Evolutionary conservation across 2,329 filamentous ascomycete species (phyloP).

Genomic region (Apiospora arundinis): DNA sequence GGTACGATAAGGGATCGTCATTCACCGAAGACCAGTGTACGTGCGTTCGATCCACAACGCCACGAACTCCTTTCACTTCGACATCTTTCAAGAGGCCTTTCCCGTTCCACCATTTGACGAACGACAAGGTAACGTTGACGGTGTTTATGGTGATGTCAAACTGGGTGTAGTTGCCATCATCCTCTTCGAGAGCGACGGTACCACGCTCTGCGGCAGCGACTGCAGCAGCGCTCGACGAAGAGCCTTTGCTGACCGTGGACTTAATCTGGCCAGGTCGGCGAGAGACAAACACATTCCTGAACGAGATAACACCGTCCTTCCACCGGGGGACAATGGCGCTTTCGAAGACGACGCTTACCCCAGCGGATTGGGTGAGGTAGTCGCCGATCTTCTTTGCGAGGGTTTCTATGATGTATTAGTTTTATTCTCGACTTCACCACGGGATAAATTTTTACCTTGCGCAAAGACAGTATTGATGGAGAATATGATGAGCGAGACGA

Average conservation of each 20-base stretch:
- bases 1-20: constrained; percentile 84
- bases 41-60: constrained; percentile 88
- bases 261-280: constrained; percentile 82
- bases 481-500: constrained; percentile 90
- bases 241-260: constrained; percentile 90
- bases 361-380: constrained; percentile 92
- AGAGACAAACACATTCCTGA: constrained; percentile 96
- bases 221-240: constrained; percentile 81
- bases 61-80: constrained; percentile 90
- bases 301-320: constrained; percentile 93
- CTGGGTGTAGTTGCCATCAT: constrained; percentile 97
- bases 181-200: constrained; percentile 56
- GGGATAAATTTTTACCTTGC: constrained; percentile 66
- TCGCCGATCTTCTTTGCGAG: constrained; percentile 93
- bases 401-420: constrained; percentile 67
- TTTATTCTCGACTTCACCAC: background rate
- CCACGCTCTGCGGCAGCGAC: constrained; percentile 78
- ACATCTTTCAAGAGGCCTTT: constrained; percentile 91
- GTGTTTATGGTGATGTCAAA: constrained; percentile 95
- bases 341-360: constrained; percentile 93
- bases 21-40: constrained; percentile 74
- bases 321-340: constrained; percentile 97
- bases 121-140: constrained; percentile 94
- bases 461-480: constrained; percentile 96
- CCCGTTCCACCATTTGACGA: constrained; percentile 99